These are phyloP conservation scores for Sergeia podlipaevii DNA, from an alignment of 208 protist species.

Conservation along the genomic window DNA sequence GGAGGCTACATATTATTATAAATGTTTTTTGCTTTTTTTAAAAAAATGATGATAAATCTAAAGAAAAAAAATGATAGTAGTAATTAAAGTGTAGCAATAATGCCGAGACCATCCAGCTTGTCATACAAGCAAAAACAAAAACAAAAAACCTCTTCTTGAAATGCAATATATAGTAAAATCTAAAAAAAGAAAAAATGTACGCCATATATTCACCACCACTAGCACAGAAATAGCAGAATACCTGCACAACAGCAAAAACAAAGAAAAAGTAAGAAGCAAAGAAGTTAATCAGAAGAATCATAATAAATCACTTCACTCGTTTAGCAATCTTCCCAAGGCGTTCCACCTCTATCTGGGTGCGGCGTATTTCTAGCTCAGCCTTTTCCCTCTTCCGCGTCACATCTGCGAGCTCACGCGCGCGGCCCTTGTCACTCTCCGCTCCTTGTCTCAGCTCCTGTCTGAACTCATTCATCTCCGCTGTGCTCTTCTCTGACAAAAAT, in stretches of 20 bases:
- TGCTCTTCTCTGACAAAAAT: conserved; percentile 49
- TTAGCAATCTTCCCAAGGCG: conserved; percentile 70
- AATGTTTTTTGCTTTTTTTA: too few species aligned
- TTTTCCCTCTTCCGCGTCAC: conserved; percentile 60
- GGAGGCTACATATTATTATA: too few species aligned
- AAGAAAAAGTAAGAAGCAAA: not conserved
- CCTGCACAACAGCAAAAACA: too few species aligned
- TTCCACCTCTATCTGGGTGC: conserved; percentile 58
- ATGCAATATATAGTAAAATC: too few species aligned
- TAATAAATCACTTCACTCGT: conserved; percentile 39
- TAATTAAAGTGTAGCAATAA: too few species aligned
- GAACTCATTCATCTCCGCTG: conserved; percentile 39
- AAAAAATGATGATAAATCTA: not conserved
- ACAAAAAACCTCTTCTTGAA: too few species aligned
- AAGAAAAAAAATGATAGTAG: not conserved
- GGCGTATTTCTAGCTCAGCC: conserved; percentile 51
- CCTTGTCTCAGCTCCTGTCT: conserved; percentile 33
- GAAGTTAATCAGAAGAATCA: not conserved
- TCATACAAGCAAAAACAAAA: not conserved
- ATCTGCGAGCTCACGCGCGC: conserved; percentile 47
- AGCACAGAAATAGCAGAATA: too few species aligned
- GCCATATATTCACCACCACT: too few species aligned
- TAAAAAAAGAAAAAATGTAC: too few species aligned
- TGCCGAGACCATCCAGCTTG: not conserved
- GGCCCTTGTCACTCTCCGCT: conserved; percentile 31